Percentiles rank a stretch among this genome's conserved stretches.
These are phyloP conservation scores for Biscogniauxia marginata DNA, from an alignment of 2,329 filamentous ascomycete genomes.

Conservation along the genomic window DNA sequence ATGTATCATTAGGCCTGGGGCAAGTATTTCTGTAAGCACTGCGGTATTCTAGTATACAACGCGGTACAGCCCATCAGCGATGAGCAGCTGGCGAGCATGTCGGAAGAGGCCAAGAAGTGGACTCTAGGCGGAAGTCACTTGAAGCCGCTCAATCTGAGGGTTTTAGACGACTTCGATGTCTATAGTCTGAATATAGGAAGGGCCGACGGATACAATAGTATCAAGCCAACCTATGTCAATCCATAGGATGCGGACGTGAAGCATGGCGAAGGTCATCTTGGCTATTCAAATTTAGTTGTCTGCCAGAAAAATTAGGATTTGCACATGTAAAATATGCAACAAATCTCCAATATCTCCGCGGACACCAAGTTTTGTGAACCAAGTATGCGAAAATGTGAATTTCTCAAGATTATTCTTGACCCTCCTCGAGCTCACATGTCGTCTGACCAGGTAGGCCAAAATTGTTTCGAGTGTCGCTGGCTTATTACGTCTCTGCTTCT, in stretches of 20 bases:
- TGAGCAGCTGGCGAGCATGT: conserved; percentile 36
- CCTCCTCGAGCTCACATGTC: too few relatives aligned
- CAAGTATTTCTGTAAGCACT: conserved; percentile 50
- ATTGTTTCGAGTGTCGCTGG: too few relatives aligned
- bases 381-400: too few relatives aligned
- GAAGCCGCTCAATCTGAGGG: conserved; percentile 30
- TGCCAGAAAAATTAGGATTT: too few relatives aligned
- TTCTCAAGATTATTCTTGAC: too few relatives aligned
- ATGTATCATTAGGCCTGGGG: neutral
- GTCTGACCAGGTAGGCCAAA: too few relatives aligned
- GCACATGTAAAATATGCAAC: too few relatives aligned
- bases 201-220: conserved; percentile 18
- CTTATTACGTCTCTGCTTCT: neutral
- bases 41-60: conserved; percentile 45
- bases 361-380: too few relatives aligned
- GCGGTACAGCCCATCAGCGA: conserved; percentile 28
- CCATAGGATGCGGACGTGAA: conserved; percentile 12
- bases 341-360: too few relatives aligned
- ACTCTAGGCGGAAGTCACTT: conserved; percentile 6
- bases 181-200: conserved; percentile 17
- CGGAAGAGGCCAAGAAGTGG: conserved; percentile 23
- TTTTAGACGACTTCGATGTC: conserved; percentile 23
- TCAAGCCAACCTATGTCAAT: conserved; percentile 36
- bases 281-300: too few relatives aligned
- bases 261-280: neutral